phyloP scores from a whole-genome alignment of 192 early-diverging fungal species.

The Backusella westeae region DNA sequence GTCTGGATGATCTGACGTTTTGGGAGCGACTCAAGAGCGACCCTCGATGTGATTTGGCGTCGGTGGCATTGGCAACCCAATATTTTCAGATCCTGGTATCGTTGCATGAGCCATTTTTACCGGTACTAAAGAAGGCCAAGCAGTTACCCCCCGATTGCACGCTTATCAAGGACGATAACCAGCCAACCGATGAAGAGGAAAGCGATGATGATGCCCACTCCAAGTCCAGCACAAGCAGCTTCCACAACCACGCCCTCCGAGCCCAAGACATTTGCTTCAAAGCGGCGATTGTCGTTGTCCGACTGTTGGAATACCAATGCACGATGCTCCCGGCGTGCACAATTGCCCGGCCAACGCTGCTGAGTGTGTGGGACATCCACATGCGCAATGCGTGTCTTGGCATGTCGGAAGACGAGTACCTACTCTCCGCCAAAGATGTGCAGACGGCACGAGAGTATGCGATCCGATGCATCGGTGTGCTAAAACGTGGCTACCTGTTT shows the following conservation, averaged over 20 bases:
- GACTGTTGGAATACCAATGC: conserved; percentile 17
- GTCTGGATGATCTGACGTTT: neutral
- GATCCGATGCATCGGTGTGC: conserved; percentile 12
- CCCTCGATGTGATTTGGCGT: conserved; percentile 5
- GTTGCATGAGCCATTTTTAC: conserved; percentile 19
- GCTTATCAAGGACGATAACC: neutral
- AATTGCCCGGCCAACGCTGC: neutral
- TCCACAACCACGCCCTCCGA: conserved; percentile 3
- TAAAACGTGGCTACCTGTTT: conserved; percentile 17
- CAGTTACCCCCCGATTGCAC: neutral
- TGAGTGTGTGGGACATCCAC: conserved; percentile 19
- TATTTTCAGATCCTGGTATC: conserved; percentile 5
- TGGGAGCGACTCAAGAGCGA: neutral
- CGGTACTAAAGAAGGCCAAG: neutral
- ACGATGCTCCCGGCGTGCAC: neutral
- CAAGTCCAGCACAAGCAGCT: neutral
- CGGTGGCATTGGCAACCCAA: conserved; percentile 1
- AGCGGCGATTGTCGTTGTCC: conserved; percentile 9
- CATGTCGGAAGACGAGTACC: neutral
- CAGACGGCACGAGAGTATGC: conserved; percentile 7
- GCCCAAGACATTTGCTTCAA: conserved; percentile 16
- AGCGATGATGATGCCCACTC: neutral
- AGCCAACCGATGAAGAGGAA: neutral
- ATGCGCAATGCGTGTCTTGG: conserved; percentile 18
- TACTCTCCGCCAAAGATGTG: neutral